Evolutionary conservation across 257 asterid species (phyloP), one percentile per base, ranked within the genome.

Genomic region (Fraxinus cuspidata): DNA sequence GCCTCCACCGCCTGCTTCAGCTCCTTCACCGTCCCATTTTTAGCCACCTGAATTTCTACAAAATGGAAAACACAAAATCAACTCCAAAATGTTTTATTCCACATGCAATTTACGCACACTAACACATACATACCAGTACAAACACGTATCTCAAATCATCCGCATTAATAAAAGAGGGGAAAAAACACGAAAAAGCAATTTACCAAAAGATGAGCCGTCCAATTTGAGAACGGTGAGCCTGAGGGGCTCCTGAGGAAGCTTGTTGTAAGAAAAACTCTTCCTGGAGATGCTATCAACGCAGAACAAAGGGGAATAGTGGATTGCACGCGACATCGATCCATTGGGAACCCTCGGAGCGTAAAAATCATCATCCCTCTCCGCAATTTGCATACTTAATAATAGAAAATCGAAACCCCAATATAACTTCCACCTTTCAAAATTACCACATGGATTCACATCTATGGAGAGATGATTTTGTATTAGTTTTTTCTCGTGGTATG

Each of bases 121-220:
- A 64, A 44, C 3, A 51, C 40, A 70, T 23, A 21, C n/a, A 42
- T 7, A 58, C 28, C 25, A 23, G 12, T 40, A 32, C 18, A 9
- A 9, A 19, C 16, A 42, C 16, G 34, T 47, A 74, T 44, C 31
- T 42, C 19, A 34, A 15, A 35, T 28, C 31, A 16, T 69, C 31
- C 34, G 23, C 10, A 35, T 67, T 72, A 3, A n/a, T 32, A 25
- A 44, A 8, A 58, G 25, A 12, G 44, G 12, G 15, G 0, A 3
- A 35, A 35, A 1, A 76, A 10, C 44, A 40, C 32, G 19, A 73
- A 47, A 47, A 3, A 29, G 11, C 65, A 71, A 21, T 32, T 25
- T 88, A 94, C 98, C 94, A 31, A 90, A 94, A 74, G 89, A 83
- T 18, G 98, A 79, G 35, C 93, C 96, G 83, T 92, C 97, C 85